These are phyloP conservation scores for Paramecium primaurelia DNA, from an alignment of 73 alveolate genomes.

Conservation along the genomic window DNA sequence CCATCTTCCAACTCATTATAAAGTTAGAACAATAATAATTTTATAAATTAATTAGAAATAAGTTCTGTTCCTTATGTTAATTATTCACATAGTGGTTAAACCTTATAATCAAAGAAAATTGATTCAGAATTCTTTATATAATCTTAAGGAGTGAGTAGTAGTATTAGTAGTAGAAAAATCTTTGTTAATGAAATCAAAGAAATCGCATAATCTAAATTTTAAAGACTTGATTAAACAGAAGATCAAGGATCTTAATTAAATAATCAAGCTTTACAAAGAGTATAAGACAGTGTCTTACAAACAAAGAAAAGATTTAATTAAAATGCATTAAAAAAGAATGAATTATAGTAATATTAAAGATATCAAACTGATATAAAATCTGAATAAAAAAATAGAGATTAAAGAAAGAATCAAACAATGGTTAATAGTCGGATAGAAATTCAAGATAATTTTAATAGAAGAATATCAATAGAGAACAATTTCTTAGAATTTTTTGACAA, in stretches of 20 bases:
- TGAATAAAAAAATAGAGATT: neutral
- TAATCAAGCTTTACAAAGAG: neutral
- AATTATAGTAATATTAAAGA: neutral
- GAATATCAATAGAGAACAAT: neutral
- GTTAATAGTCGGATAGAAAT: neutral
- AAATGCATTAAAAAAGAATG: neutral
- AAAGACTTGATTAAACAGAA: neutral
- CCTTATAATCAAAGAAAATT: neutral
- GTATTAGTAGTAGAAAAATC: neutral
- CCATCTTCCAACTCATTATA: neutral
- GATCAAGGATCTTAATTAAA: neutral
- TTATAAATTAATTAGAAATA: neutral
- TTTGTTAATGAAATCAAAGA: neutral
- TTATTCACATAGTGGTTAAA: neutral
- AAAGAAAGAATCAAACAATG: neutral
- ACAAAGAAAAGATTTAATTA: neutral
- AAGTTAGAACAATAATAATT: neutral
- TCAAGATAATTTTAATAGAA: neutral
- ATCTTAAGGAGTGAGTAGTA: neutral
- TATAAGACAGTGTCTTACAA: neutral
- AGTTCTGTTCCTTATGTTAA: slow-evolving; percentile 10
- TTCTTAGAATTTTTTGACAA: neutral
- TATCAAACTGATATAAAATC: neutral
- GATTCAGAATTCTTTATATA: neutral
- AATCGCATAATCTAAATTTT: neutral